A percentile compares a stretch with the other conserved stretches of the same genome.
Conservation (phyloP, 2,329 filamentous ascomycete genomes). For the Colletotrichum costaricense region DNA sequence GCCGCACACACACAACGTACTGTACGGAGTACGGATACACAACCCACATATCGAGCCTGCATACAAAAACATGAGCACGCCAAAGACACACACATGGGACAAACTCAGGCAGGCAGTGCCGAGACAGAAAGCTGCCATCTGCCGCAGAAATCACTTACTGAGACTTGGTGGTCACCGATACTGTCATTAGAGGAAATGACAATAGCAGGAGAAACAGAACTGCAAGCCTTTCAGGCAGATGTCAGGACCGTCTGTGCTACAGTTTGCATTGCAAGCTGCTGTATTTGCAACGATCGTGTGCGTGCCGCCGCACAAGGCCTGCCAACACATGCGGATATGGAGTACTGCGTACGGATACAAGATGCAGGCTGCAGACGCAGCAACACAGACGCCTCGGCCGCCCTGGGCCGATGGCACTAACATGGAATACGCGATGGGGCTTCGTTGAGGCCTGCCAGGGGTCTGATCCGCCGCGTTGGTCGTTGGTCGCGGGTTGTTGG, state of each 20-base stretch:
- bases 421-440: conserved; percentile 1
- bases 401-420: conserved; percentile 12
- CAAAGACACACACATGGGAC: not conserved
- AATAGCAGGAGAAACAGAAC: not conserved
- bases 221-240: not conserved
- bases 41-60: not conserved
- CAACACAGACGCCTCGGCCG: conserved; percentile 19
- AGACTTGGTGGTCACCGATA: conserved; percentile 2
- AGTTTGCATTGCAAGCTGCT: conserved; percentile 10
- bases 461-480: conserved; percentile 3
- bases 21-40: not conserved
- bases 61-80: not conserved
- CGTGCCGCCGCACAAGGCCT: not conserved
- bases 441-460: conserved; percentile 1
- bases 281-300: conserved; percentile 7
- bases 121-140: conserved; percentile 27
- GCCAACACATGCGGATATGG: not conserved
- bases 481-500: not conserved
- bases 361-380: conserved; percentile 3
- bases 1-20: not conserved
- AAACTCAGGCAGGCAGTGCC: not conserved
- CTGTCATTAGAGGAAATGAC: conserved; percentile 1
- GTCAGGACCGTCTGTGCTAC: conserved; percentile 4
- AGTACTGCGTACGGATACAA: not conserved
- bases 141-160: not conserved